phyloP scores from a whole-genome alignment of 2,329 filamentous ascomycete species.

The Xylaria sp. region DNA sequence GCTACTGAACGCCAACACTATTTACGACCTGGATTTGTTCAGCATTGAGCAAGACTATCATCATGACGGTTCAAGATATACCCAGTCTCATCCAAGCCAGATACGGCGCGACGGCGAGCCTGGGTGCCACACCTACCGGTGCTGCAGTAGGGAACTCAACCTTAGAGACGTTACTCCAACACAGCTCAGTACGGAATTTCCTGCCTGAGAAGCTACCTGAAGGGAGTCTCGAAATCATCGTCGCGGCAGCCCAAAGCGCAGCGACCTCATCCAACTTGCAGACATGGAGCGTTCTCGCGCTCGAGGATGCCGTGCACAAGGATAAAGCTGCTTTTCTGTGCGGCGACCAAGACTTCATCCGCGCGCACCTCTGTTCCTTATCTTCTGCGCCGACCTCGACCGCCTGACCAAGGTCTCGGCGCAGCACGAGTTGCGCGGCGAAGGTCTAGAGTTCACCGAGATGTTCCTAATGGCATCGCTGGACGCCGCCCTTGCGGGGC shows the following conservation, averaged over 20 bases:
- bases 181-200: constrained; percentile 41
- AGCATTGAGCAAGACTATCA: too few relatives aligned
- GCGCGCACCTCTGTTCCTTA: constrained; percentile 40
- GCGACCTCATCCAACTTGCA: constrained; percentile 45
- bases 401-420: constrained; percentile 38
- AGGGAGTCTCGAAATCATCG: constrained; percentile 38
- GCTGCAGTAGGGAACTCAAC: constrained; percentile 24
- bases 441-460: constrained; percentile 40
- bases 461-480: constrained; percentile 43
- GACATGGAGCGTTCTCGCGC: constrained; percentile 42
- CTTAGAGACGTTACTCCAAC: constrained; percentile 37
- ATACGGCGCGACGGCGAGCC: constrained; percentile 24
- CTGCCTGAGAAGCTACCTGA: constrained; percentile 30
- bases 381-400: constrained; percentile 43
- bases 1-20: neutral
- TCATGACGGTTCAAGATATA: constrained; percentile 29
- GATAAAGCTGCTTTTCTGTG: constrained; percentile 36
- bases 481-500: constrained; percentile 41
- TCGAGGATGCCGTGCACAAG: constrained; percentile 38
- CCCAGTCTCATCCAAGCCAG: constrained; percentile 30
- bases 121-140: neutral
- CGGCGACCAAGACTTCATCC: constrained; percentile 42
- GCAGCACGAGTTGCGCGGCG: constrained; percentile 29
- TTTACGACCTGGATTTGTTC: too few relatives aligned
- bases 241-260: constrained; percentile 44